phyloP scores from a whole-genome alignment of 768 basidiomycete genomes.

The Termitomyces sp. region DNA sequence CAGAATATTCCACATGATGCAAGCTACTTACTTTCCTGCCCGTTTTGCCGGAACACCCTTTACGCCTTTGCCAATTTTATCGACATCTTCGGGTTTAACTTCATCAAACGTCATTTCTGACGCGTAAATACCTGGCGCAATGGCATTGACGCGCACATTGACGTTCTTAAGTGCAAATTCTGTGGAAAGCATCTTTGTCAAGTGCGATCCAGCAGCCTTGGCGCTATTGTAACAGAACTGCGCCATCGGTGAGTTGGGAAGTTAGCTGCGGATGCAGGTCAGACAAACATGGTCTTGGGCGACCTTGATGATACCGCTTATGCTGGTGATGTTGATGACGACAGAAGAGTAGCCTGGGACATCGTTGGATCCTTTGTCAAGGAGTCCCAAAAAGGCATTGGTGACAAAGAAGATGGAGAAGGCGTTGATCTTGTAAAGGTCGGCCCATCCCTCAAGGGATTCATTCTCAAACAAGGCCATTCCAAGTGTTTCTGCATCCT shows the following conservation, averaged over 20 bases:
- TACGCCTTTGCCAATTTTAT: constrained; percentile 56
- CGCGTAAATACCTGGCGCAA: constrained; percentile 72
- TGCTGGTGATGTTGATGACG: constrained; percentile 75
- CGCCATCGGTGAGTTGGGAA: background rate
- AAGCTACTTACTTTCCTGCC: constrained; percentile 37
- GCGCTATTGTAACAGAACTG: constrained; percentile 82
- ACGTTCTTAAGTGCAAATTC: constrained; percentile 67
- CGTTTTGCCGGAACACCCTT: constrained; percentile 38
- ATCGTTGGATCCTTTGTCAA: constrained; percentile 68
- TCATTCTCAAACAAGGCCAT: constrained; percentile 68
- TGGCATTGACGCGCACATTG: constrained; percentile 66
- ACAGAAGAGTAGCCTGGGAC: constrained; percentile 50
- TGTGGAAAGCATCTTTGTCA: constrained; percentile 74
- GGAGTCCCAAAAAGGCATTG: constrained; percentile 68
- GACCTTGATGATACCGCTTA: constrained; percentile 66
- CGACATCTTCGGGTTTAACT: constrained; percentile 30
- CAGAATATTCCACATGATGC: background rate
- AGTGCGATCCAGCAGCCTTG: constrained; percentile 71
- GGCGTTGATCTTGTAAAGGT: constrained; percentile 62
- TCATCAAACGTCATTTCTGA: constrained; percentile 67
- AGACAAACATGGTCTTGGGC: constrained; percentile 71
- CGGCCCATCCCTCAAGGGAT: constrained; percentile 54
- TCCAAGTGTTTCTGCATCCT: constrained; percentile 61
- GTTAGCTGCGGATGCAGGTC: background rate
- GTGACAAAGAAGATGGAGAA: constrained; percentile 77